These are phyloP conservation scores for Polysphondylium violaceum DNA, from an alignment of 78 protist species.

Conservation along the genomic window DNA sequence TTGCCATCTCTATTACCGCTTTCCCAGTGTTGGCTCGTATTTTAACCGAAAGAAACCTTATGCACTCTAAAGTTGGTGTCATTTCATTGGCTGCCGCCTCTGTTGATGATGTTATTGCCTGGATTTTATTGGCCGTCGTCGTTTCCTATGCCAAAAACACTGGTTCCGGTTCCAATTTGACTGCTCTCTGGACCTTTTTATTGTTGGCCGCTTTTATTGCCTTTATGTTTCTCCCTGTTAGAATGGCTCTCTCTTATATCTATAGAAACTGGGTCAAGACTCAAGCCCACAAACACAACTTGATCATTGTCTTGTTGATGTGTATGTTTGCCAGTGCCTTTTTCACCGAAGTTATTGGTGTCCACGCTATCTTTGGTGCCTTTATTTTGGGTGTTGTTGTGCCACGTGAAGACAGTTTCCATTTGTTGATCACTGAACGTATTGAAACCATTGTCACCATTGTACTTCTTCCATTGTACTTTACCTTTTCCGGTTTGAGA, in stretches of 20 bases:
- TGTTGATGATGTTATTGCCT: constrained; percentile 85
- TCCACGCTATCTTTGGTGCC: constrained; percentile 85
- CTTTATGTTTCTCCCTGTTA: constrained; percentile 44
- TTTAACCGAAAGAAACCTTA: constrained; percentile 69
- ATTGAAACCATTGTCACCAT: constrained; percentile 74
- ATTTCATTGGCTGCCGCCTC: constrained; percentile 85
- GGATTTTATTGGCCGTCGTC: constrained; percentile 84
- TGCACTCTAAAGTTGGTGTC: constrained; percentile 71
- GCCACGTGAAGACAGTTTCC: constrained; percentile 73
- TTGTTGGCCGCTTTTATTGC: constrained; percentile 35
- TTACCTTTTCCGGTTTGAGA: constrained; percentile 76
- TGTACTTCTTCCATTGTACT: constrained; percentile 78
- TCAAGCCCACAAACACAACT: constrained; percentile 49
- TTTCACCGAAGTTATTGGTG: constrained; percentile 84
- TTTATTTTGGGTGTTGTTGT: constrained; percentile 67
- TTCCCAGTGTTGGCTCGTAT: constrained; percentile 90
- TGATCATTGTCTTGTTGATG: constrained; percentile 1
- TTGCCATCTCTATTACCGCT: constrained; percentile 86
- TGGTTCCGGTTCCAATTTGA: constrained; percentile 13
- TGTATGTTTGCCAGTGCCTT: constrained; percentile 43
- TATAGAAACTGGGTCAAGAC: constrained; percentile 15
- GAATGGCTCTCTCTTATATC: background rate
- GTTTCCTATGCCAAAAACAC: constrained; percentile 70
- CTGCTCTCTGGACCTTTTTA: constrained; percentile 75
- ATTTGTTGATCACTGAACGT: constrained; percentile 39